Evolutionary conservation across 139 green algal genomes (phyloP), one percentile per base, ranked within the genome.

Genomic region (Chlorella ohadii): DNA sequence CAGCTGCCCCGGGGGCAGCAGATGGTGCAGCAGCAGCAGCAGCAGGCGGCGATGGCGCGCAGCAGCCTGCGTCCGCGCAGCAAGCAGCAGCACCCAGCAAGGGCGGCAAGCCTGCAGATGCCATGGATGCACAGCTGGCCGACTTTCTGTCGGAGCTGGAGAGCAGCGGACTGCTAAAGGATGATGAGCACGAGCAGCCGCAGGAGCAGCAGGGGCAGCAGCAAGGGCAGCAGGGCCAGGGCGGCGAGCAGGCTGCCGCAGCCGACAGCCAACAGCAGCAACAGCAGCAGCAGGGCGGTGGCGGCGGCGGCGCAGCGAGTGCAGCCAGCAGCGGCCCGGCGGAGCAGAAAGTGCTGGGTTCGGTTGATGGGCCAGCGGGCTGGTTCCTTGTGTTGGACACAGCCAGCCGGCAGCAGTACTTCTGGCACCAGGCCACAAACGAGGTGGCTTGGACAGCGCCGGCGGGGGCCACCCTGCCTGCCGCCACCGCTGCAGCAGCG

Each of bases 141-240:
- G 89, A 72, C 68, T 96, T 96, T 81, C 92, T 96, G 88, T 67
- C 90, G 19, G 91, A 96, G 78, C 88, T 96, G 47, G 90, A 96
- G 66, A 88, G 85, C 59, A 93, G 86, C 59, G 93, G 93, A n/a
- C 78, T 96, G 83, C 89, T 96, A n/a, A 83, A 84, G 1, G 90
- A 91, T 51, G 81, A 87, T 19, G 12, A 22, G 12, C 44, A 51
- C 36, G 34, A 15, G 34, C 34, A 56, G 34, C 28, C 41, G 17
- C 23, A 66, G 28, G n/a, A 0, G 27, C 55, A 72, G 38, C 25
- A 70, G n/a, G n/a, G n/a, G 22, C 11, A 31, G 55, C 28, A 27
- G 55, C 33, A 67, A n/a, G n/a, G n/a, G n/a, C n/a, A n/a, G n/a
- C n/a, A n/a, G 3, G 31, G 25, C 28, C 41, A 78, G 44, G 44